These are phyloP conservation scores for Podospora comata DNA, from an alignment of 495 filamentous ascomycete genomes.

Conservation along the genomic window DNA sequence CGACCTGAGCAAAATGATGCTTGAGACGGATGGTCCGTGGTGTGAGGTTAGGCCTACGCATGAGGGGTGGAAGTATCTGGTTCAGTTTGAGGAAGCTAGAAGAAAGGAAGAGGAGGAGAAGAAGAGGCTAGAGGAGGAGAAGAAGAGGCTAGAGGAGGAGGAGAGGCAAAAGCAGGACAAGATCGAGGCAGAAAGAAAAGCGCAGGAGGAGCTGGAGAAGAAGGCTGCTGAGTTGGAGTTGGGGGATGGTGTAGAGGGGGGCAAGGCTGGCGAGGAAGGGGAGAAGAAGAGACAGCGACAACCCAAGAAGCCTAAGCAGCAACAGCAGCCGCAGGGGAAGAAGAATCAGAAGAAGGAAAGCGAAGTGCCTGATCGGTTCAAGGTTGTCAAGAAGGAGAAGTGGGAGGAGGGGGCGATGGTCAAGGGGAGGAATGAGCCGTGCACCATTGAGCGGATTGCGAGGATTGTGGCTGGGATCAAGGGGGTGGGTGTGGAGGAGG, in stretches of 20 bases:
- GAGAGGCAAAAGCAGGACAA: conserved; percentile 3
- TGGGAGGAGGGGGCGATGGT: conserved; percentile 77
- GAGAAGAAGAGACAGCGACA: conserved; percentile 14
- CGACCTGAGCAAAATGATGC: conserved; percentile 69
- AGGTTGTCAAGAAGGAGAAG: conserved; percentile 85
- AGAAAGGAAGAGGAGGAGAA: conserved; percentile 4
- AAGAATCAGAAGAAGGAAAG: conserved; percentile 46
- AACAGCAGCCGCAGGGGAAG: conserved; percentile 34
- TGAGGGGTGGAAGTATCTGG: conserved; percentile 56
- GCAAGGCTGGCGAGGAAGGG: background rate
- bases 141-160: background rate
- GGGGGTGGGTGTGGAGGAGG: conserved; percentile 70
- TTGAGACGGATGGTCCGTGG: conserved; percentile 96
- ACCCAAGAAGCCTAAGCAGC: conserved; percentile 18
- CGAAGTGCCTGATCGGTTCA: conserved; percentile 47
- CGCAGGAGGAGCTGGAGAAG: conserved; percentile 2
- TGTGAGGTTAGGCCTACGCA: conserved; percentile 66
- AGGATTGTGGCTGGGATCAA: conserved; percentile 82
- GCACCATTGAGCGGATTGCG: conserved; percentile 78
- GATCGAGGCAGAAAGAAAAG: background rate
- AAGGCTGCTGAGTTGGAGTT: conserved; percentile 7
- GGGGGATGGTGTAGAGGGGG: background rate
- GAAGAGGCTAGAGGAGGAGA: conserved; percentile 7
- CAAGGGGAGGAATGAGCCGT: conserved; percentile 90
- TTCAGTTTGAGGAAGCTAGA: conserved; percentile 28